phyloP scores from a whole-genome alignment of 1,139 yeast species.

The Hyphopichia wangnamkhiaoensis region DNA sequence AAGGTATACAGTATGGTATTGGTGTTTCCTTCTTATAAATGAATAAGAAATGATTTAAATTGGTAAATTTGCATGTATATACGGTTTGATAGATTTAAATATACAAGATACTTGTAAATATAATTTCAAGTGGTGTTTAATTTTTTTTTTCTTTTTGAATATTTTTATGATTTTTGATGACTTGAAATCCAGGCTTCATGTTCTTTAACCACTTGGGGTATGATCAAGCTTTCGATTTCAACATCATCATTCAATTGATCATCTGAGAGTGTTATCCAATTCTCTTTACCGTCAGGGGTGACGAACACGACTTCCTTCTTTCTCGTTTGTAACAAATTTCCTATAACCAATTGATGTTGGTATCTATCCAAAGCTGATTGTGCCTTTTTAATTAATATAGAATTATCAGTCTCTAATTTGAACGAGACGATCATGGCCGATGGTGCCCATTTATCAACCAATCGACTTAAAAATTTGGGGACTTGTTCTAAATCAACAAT shows the following conservation, averaged over 20 bases:
- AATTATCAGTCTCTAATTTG: slow-evolving; percentile 85
- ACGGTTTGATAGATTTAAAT: background rate
- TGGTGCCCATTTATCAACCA: slow-evolving; percentile 95
- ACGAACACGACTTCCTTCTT: slow-evolving; percentile 89
- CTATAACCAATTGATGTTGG: slow-evolving; percentile 92
- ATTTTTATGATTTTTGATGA: slow-evolving; percentile 6
- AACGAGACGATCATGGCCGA: slow-evolving; percentile 93
- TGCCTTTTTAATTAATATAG: slow-evolving; percentile 73
- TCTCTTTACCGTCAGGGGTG: slow-evolving; percentile 41
- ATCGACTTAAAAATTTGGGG: slow-evolving; percentile 84
- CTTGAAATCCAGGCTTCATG: slow-evolving; percentile 62
- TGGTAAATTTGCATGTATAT: no score
- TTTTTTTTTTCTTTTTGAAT: no score
- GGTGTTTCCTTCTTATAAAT: slow-evolving; percentile 76
- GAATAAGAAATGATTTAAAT: background rate
- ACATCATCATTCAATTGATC: slow-evolving; percentile 37
- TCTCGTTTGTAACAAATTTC: slow-evolving; percentile 87
- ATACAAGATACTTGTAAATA: slow-evolving; percentile 3
- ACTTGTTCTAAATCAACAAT: slow-evolving; percentile 91
- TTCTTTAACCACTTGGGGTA: slow-evolving; percentile 67
- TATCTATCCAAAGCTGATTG: slow-evolving; percentile 76
- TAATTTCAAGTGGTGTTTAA: background rate
- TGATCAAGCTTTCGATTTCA: slow-evolving; percentile 75
- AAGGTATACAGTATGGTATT: slow-evolving; percentile 91
- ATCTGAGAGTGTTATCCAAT: slow-evolving; percentile 55